phyloP scores from a whole-genome alignment of 2,329 filamentous ascomycete species.

The Periconia macrospinosa region DNA sequence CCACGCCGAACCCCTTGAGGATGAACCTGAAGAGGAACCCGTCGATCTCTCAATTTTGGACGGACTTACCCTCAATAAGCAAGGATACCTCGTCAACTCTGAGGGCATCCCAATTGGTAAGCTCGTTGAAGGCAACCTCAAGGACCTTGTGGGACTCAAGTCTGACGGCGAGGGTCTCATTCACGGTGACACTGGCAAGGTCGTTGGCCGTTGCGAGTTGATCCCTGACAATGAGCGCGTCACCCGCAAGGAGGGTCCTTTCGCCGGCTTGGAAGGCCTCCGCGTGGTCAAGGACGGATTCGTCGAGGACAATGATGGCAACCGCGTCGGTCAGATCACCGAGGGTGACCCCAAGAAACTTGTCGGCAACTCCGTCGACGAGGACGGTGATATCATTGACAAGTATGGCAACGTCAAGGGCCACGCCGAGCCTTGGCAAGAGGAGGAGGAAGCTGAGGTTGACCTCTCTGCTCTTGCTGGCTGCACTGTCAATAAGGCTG shows the following conservation, averaged over 20 bases:
- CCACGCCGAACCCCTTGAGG: slow-evolving; percentile 58
- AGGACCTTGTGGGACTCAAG: slow-evolving; percentile 59
- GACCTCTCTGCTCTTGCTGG: slow-evolving; percentile 64
- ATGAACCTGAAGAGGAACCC: slow-evolving; percentile 46
- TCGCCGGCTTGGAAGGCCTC: slow-evolving; percentile 66
- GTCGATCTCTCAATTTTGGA: slow-evolving; percentile 57
- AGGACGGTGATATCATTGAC: slow-evolving; percentile 81
- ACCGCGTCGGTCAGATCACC: slow-evolving; percentile 71
- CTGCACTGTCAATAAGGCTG: slow-evolving; percentile 65
- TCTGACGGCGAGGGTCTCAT: slow-evolving; percentile 60
- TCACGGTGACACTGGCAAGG: slow-evolving; percentile 59
- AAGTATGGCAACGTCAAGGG: slow-evolving; percentile 68
- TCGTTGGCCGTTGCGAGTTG: slow-evolving; percentile 60
- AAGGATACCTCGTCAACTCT: slow-evolving; percentile 57
- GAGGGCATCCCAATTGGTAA: slow-evolving; percentile 59
- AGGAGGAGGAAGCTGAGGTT: slow-evolving; percentile 52
- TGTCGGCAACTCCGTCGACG: slow-evolving; percentile 73
- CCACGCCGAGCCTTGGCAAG: slow-evolving; percentile 59
- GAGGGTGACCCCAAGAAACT: slow-evolving; percentile 73
- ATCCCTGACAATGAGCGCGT: slow-evolving; percentile 61
- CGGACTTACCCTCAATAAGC: slow-evolving; percentile 60
- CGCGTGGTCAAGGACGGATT: slow-evolving; percentile 71
- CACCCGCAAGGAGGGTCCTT: slow-evolving; percentile 64
- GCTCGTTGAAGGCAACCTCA: slow-evolving; percentile 59
- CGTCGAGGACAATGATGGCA: slow-evolving; percentile 76